phyloP scores from a whole-genome alignment of 2,329 filamentous ascomycete species.

The Neofusicoccum cordaticola region DNA sequence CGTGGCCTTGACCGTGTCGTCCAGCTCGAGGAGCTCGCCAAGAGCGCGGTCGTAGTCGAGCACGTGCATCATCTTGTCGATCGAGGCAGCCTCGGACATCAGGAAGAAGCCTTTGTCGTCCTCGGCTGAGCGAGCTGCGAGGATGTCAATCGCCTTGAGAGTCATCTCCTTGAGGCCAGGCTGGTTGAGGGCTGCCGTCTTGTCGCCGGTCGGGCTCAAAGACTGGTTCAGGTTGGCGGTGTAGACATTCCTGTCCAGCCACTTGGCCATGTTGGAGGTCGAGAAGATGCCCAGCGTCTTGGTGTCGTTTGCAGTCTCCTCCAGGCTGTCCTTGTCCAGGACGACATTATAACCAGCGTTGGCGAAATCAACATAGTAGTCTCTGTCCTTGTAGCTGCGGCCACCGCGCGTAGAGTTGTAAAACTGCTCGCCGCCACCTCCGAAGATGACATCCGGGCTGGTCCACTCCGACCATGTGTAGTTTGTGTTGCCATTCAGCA shows the following conservation, averaged over 20 bases:
- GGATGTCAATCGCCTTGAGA: conserved; percentile 77
- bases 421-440: conserved; percentile 81
- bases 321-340: conserved; percentile 70
- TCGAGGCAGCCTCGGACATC: conserved; percentile 81
- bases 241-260: conserved; percentile 84
- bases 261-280: conserved; percentile 72
- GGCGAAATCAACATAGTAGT: conserved; percentile 70
- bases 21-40: conserved; percentile 79
- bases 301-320: conserved; percentile 54
- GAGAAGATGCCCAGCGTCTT: conserved; percentile 77
- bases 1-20: conserved; percentile 77
- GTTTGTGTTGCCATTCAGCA: conserved; percentile 72
- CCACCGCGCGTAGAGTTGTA: conserved; percentile 53
- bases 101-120: conserved; percentile 74
- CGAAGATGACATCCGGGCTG: conserved; percentile 78
- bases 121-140: conserved; percentile 58
- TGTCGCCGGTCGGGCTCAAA: conserved; percentile 67
- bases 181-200: conserved; percentile 65
- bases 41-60: conserved; percentile 84
- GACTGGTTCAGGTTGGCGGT: conserved; percentile 65
- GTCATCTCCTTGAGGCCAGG: conserved; percentile 89
- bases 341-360: conserved; percentile 70
- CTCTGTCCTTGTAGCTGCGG: conserved; percentile 64
- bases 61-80: conserved; percentile 86
- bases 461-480: conserved; percentile 75